Percentiles rank a stretch among this genome's conserved stretches.
These are phyloP conservation scores for Aspergillus pseudoglaucus DNA, from an alignment of 2,329 filamentous ascomycete species.

Conservation along the genomic window DNA sequence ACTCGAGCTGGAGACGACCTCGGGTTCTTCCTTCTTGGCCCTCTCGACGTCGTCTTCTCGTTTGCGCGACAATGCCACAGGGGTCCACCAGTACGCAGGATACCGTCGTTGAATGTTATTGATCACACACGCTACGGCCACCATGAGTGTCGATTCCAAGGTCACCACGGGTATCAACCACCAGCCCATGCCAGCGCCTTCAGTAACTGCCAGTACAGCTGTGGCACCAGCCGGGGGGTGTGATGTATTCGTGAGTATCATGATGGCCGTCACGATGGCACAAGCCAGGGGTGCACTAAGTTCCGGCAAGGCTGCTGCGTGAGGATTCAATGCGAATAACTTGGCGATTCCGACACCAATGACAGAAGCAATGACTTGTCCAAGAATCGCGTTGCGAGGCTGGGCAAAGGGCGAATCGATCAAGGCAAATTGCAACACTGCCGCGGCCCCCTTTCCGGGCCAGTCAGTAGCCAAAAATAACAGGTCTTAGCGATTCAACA, in stretches of 20 bases:
- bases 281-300: slow-evolving; percentile 61
- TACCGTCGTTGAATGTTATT: slow-evolving; percentile 65
- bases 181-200: slow-evolving; percentile 58
- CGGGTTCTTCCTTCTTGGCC: slow-evolving; percentile 11
- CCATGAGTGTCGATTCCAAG: slow-evolving; percentile 56
- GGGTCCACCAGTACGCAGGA: slow-evolving; percentile 62
- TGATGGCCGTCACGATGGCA: slow-evolving; percentile 55
- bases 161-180: slow-evolving; percentile 58
- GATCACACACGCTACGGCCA: slow-evolving; percentile 55
- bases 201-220: slow-evolving; percentile 58
- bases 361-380: slow-evolving; percentile 58
- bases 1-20: slow-evolving; percentile 8
- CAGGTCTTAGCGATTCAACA: slow-evolving; percentile 24
- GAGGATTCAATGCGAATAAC: slow-evolving; percentile 51
- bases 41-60: slow-evolving; percentile 14
- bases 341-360: slow-evolving; percentile 59
- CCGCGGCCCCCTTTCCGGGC: slow-evolving; percentile 57
- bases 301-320: slow-evolving; percentile 52
- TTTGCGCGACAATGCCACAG: slow-evolving; percentile 18
- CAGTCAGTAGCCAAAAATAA: background rate
- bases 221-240: slow-evolving; percentile 72
- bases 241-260: slow-evolving; percentile 65
- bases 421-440: slow-evolving; percentile 67
- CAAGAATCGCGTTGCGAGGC: slow-evolving; percentile 61
- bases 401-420: slow-evolving; percentile 68